Conservation (phyloP, 2,329 filamentous ascomycete species). For the Scedosporium aurantiacum region DNA sequence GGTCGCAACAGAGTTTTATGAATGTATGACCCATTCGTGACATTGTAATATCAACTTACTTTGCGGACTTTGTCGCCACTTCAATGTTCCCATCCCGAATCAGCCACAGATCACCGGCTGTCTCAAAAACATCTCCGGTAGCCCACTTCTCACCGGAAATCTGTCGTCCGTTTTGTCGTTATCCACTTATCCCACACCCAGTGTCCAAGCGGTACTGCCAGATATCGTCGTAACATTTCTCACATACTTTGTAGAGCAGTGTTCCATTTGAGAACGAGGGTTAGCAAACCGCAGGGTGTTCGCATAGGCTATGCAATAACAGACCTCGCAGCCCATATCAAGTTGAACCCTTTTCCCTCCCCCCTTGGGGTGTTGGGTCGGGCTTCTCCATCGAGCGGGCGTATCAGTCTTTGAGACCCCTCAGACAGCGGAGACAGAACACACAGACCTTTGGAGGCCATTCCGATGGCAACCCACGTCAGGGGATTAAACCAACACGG, state of each 20-base stretch:
- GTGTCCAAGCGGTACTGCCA: too few relatives aligned
- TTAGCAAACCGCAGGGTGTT: neutral
- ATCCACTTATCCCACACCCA: too few relatives aligned
- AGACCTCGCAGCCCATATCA: neutral
- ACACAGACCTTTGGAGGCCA: neutral
- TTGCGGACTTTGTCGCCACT: neutral
- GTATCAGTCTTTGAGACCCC: neutral
- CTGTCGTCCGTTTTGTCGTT: too few relatives aligned
- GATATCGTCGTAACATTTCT: neutral
- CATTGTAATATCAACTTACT: neutral
- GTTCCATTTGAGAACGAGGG: neutral
- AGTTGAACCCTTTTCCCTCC: neutral
- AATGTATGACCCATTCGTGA: neutral
- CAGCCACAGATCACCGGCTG: neutral
- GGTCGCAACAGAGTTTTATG: neutral
- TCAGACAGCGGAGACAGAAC: neutral
- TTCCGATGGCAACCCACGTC: neutral
- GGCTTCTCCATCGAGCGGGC: neutral
- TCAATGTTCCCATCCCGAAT: neutral
- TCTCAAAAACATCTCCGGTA: neutral
- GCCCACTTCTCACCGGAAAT: too few relatives aligned
- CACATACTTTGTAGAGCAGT: neutral
- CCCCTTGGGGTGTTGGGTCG: neutral
- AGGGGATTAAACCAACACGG: slow-evolving; percentile 1
- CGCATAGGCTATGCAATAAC: neutral